Evolutionary conservation across 495 filamentous ascomycete genomes (phyloP).

Genomic region (Hapsidospora chrysogenum): DNA sequence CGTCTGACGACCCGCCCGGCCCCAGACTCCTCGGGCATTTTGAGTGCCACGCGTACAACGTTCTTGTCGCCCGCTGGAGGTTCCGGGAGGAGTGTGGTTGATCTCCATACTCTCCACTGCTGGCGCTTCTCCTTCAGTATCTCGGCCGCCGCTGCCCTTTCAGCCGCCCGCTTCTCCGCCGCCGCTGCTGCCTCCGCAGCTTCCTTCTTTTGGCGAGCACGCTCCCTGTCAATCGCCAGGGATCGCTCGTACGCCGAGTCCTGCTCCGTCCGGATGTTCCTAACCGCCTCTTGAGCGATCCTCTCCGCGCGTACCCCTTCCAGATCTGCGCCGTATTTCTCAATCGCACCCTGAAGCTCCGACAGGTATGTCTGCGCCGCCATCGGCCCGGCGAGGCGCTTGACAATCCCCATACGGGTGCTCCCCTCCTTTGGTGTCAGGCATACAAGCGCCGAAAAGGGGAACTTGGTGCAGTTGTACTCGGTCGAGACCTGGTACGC

Average conservation of each 20-base stretch:
- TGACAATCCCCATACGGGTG: constrained; percentile 72
- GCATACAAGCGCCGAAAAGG: constrained; percentile 68
- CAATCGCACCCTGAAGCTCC: constrained; percentile 52
- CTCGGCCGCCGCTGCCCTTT: constrained; percentile 46
- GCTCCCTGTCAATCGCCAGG: constrained; percentile 71
- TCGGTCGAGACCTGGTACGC: constrained; percentile 78
- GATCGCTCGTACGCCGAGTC: constrained; percentile 86
- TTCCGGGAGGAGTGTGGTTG: constrained; percentile 45
- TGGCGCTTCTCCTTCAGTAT: constrained; percentile 36
- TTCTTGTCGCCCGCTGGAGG: constrained; percentile 48
- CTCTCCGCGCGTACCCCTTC: constrained; percentile 49
- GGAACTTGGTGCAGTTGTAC: constrained; percentile 76
- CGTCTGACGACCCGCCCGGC: constrained; percentile 50
- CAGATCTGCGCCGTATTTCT: constrained; percentile 51
- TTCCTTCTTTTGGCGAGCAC: constrained; percentile 54
- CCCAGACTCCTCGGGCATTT: constrained; percentile 49
- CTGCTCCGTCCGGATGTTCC: constrained; percentile 66
- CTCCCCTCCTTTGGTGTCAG: constrained; percentile 68
- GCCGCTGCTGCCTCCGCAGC: constrained; percentile 53
- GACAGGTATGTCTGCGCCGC: constrained; percentile 48
- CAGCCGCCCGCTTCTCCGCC: constrained; percentile 31
- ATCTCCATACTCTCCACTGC: constrained; percentile 74
- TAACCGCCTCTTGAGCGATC: constrained; percentile 58
- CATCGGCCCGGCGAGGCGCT: constrained; percentile 53
- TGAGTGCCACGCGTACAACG: constrained; percentile 64